Evolutionary conservation across 768 basidiomycete genomes (phyloP), one percentile per base, ranked within the genome.

Genomic region (Suillus subalutaceus): DNA sequence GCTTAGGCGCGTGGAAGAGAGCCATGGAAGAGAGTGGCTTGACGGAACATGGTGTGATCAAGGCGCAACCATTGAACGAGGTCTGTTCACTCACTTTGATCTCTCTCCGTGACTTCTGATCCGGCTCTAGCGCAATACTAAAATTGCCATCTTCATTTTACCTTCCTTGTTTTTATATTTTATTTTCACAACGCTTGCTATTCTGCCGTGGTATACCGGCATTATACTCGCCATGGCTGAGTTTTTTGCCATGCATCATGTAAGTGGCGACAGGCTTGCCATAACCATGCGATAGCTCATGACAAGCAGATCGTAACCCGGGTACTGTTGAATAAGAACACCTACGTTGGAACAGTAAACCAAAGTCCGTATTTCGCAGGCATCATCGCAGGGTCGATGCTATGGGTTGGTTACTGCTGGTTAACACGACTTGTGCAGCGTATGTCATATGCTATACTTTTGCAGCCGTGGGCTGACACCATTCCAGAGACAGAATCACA

Each of bases 191-290:
- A 95, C 94, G 13, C 79, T 97, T 66, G 86, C 88, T 55, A 85
- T 91, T 63, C 82, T 96, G 13, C 94, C 96, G 50, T 95, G 94
- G 90, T 99, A 96, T 77, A 91, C 92, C 3, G 93, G 91, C 18
- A 77, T 94, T 30, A 82, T 96, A 38, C 85, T 98, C 58, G 91
- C 93, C 0, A 81, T 90, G 73, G 94, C 91, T 0, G 89, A 94
- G 72, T 94, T 95, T 79, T 97, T 94, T 71, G 92, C 86, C 57
- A 93, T 97, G 92, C 97, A 98, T 73, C 92, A 97, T 72, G 93
- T 96, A 76, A 68, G 90, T 82, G 6, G n/a, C 32, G n/a, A 13
- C 43, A 37, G 37, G 46, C 53, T 62, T 41, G 41, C 26, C 48
- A 44, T 50, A 48, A 38, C 43, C 18, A 63, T 41, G 55, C 63